These are phyloP conservation scores for Metarhizium album DNA, from an alignment of 2,329 filamentous ascomycete species.

Conservation along the genomic window DNA sequence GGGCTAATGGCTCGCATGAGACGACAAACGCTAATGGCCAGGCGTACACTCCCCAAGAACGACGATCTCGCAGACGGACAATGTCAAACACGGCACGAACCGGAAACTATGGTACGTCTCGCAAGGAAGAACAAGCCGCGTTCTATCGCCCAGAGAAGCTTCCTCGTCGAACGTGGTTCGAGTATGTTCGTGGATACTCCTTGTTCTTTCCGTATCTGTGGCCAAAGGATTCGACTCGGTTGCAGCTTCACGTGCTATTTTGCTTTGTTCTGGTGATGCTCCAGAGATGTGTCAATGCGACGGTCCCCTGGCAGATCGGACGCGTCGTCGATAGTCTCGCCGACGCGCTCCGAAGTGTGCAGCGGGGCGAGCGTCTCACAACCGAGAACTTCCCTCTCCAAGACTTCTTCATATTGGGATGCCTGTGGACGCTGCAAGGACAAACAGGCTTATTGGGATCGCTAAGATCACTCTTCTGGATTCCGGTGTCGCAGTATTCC, in stretches of 20 bases:
- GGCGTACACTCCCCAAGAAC: conserved; percentile 8
- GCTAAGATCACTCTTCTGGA: conserved; percentile 76
- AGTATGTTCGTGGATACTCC: conserved; percentile 85
- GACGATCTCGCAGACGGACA: conserved; percentile 24
- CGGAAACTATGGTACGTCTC: conserved; percentile 16
- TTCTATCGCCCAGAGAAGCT: conserved; percentile 85
- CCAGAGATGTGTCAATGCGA: conserved; percentile 75
- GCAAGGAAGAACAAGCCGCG: conserved; percentile 55
- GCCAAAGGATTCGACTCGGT: conserved; percentile 65
- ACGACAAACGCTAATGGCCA: conserved; percentile 22
- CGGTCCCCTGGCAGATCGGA: conserved; percentile 75
- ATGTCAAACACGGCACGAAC: conserved; percentile 28
- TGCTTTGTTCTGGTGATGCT: conserved; percentile 73
- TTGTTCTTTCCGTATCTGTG: conserved; percentile 95
- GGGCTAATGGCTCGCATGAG: conserved; percentile 24
- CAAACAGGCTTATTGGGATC: conserved; percentile 80
- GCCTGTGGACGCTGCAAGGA: conserved; percentile 79
- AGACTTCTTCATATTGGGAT: conserved; percentile 35
- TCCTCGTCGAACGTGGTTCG: conserved; percentile 87
- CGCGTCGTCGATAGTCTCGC: conserved; percentile 66
- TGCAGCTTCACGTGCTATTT: conserved; percentile 69
- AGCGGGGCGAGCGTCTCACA: conserved; percentile 23
- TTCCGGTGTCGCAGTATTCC: conserved; percentile 92
- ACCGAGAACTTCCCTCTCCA: conserved; percentile 23
- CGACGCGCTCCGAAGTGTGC: conserved; percentile 36